Evolutionary conservation across 192 early-diverging fungal genomes (phyloP).

Genomic region (Glomus cerebriforme): DNA sequence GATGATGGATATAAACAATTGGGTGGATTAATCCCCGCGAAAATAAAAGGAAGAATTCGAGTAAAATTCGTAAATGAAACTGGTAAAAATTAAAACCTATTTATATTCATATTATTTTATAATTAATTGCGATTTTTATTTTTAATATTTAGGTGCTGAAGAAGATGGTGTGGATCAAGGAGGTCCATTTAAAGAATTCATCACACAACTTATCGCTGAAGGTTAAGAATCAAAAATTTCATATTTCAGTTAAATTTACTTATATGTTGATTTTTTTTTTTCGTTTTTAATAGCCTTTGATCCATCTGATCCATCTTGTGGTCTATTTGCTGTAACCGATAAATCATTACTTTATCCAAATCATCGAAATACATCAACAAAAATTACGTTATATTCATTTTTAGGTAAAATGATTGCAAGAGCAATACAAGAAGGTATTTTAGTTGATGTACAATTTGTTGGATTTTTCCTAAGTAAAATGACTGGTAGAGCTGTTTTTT

Average conservation of each 20-base stretch:
- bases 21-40: conserved; percentile 43
- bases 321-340: conserved; percentile 37
- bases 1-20: conserved; percentile 71
- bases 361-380: neutral
- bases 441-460: conserved; percentile 64
- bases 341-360: conserved; percentile 32
- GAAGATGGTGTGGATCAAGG: conserved; percentile 86
- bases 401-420: conserved; percentile 66
- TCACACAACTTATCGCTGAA: conserved; percentile 52
- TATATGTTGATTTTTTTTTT: neutral
- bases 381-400: conserved; percentile 48
- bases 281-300: conserved; percentile 52
- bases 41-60: conserved; percentile 51
- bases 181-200: conserved; percentile 78
- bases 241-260: conserved; percentile 34
- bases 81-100: conserved; percentile 22
- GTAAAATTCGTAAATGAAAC: conserved; percentile 56
- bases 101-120: conserved; percentile 37
- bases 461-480: conserved; percentile 59
- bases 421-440: conserved; percentile 62
- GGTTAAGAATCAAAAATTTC: conserved; percentile 35
- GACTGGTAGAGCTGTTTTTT: conserved; percentile 58
- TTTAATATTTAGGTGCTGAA: conserved; percentile 43
- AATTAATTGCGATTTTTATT: conserved; percentile 49
- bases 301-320: conserved; percentile 45